Evolutionary conservation across 257 asterid species (phyloP).

Genomic region (Paraleonurus japonicus): DNA sequence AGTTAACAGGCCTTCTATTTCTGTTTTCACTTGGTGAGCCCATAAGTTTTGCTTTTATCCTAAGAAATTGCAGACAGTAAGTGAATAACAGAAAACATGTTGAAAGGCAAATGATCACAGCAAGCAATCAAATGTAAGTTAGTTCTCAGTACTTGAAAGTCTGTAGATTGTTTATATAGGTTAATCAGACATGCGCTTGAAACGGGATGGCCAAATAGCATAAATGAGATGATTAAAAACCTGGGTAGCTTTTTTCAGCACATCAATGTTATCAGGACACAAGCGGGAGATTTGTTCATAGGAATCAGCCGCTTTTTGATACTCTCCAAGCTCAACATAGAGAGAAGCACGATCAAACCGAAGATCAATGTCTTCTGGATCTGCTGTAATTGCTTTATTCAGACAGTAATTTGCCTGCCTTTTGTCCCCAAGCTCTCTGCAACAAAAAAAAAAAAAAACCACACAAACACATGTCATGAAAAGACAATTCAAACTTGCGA

Average conservation of each 20-base stretch:
- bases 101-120: slow-evolving; percentile 8
- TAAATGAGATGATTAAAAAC: slow-evolving; percentile 28
- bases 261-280: slow-evolving; percentile 53
- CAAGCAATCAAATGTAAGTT: not conserved
- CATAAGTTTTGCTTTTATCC: not conserved
- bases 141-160: not conserved
- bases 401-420: slow-evolving; percentile 73
- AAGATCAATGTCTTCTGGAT: slow-evolving; percentile 67
- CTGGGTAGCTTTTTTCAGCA: slow-evolving; percentile 53
- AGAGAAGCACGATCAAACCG: slow-evolving; percentile 62
- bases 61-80: slow-evolving; percentile 14
- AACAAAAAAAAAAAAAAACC: not conserved
- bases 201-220: not conserved
- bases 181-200: slow-evolving; percentile 5
- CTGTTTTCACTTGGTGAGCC: not conserved
- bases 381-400: slow-evolving; percentile 73
- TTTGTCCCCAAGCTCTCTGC: slow-evolving; percentile 63
- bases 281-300: slow-evolving; percentile 65
- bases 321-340: slow-evolving; percentile 62
- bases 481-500: slow-evolving; percentile 11
- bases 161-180: not conserved
- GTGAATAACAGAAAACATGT: not conserved
- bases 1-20: slow-evolving; percentile 1
- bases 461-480: not conserved
- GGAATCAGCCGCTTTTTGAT: slow-evolving; percentile 70